phyloP scores from a whole-genome alignment of 306 rosid genomes.

The Quercus agrifolia region DNA sequence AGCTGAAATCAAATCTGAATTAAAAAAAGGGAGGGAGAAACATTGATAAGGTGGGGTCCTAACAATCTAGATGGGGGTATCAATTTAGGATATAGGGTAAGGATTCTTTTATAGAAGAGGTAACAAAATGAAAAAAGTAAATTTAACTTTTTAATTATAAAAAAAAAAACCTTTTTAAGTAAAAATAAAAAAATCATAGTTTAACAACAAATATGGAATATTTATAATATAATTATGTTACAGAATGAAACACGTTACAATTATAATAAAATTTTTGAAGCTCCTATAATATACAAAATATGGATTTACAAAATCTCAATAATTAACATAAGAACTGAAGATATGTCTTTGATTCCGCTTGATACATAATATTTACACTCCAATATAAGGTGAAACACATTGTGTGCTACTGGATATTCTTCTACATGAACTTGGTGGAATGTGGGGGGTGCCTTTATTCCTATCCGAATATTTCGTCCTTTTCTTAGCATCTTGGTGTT shows the following conservation, averaged over 20 bases:
- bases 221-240: neutral
- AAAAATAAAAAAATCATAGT: too few relatives aligned
- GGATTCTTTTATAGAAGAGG: too few relatives aligned
- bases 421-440: conserved; percentile 47
- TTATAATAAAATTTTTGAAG: neutral
- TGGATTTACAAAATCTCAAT: neutral
- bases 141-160: too few relatives aligned
- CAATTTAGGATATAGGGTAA: too few relatives aligned
- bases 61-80: too few relatives aligned
- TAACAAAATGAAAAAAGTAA: too few relatives aligned
- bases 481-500: conserved; percentile 52
- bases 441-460: conserved; percentile 22
- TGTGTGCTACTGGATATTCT: conserved; percentile 50
- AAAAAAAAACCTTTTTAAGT: too few relatives aligned
- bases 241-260: neutral
- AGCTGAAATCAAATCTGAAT: too few relatives aligned
- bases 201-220: neutral
- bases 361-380: conserved; percentile 19
- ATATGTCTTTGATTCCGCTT: neutral
- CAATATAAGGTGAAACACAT: conserved; percentile 46
- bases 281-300: neutral
- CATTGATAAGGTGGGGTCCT: too few relatives aligned
- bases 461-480: conserved; percentile 56
- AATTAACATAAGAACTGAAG: neutral
- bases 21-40: too few relatives aligned